Conservation (phyloP, 441 rosid genomes). For the Gossypium gossypioides region DNA sequence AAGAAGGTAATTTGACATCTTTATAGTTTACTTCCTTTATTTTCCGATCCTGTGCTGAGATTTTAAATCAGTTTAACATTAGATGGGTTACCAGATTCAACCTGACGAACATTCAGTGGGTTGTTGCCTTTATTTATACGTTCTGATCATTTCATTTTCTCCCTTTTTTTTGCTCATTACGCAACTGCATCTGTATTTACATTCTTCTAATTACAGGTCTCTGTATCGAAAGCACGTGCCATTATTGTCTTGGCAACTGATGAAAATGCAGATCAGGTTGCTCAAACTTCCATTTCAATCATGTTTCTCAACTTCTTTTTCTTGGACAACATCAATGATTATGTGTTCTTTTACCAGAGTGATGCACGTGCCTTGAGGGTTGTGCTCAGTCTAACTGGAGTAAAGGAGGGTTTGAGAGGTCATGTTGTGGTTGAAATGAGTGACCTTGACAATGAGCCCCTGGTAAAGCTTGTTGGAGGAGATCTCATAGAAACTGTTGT, state of each 20-base stretch:
- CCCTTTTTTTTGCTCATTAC: not conserved
- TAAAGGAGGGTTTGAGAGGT: slow-evolving; percentile 68
- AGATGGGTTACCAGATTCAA: not conserved
- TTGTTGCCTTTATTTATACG: not conserved
- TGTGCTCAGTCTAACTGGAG: slow-evolving; percentile 85
- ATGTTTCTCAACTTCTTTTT: not conserved
- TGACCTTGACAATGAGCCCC: slow-evolving; percentile 89
- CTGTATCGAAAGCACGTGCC: slow-evolving; percentile 88
- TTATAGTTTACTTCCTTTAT: not conserved
- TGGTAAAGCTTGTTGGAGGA: slow-evolving; percentile 96
- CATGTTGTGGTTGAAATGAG: slow-evolving; percentile 95
- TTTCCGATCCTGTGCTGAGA: not conserved
- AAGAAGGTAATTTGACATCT: slow-evolving; percentile 45
- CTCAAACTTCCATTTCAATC: slow-evolving; percentile 13
- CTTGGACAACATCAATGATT: slow-evolving; percentile 14
- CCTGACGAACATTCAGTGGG: not conserved
- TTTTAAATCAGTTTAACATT: not conserved
- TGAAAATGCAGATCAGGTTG: slow-evolving; percentile 94
- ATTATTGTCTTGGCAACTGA: slow-evolving; percentile 77
- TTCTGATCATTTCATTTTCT: not conserved
- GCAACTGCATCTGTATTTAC: slow-evolving; percentile 7
- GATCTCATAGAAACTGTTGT: slow-evolving; percentile 84
- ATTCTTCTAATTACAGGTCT: slow-evolving; percentile 44
- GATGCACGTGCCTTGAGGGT: slow-evolving; percentile 91
- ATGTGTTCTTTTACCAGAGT: slow-evolving; percentile 40